A percentile compares a stretch with the other conserved stretches of the same genome.
phyloP scores from a whole-genome alignment of 106 monocot genomes.

The Narthecium ossifragum region DNA sequence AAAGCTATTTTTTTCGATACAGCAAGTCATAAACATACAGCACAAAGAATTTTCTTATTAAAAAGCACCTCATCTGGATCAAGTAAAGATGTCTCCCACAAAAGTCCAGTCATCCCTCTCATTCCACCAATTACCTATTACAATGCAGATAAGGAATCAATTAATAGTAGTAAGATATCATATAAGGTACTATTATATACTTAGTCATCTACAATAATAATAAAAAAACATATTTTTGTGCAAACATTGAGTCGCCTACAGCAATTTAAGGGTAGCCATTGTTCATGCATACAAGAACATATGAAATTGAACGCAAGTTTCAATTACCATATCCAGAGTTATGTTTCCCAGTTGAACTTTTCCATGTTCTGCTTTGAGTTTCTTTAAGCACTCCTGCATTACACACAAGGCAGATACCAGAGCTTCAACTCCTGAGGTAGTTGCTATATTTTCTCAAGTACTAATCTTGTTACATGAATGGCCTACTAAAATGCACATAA shows the following conservation, averaged over 20 bases:
- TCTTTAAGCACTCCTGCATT: slow-evolving; percentile 91
- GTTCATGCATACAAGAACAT: not conserved
- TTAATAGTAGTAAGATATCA: not conserved
- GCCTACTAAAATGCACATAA: not conserved
- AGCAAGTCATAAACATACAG: not conserved
- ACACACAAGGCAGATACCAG: too few relatives aligned
- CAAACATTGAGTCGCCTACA: too few relatives aligned
- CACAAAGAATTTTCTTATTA: not conserved
- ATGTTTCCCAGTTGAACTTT: slow-evolving; percentile 95
- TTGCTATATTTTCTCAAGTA: not conserved
- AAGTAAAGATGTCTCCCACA: slow-evolving; percentile 95
- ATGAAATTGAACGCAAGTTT: too few relatives aligned
- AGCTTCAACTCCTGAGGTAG: not conserved
- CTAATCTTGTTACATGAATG: not conserved
- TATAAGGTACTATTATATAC: not conserved
- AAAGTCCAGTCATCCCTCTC: slow-evolving; percentile 93
- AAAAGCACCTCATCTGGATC: slow-evolving; percentile 87
- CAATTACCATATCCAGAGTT: slow-evolving; percentile 93
- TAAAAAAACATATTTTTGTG: too few relatives aligned
- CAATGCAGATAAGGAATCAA: slow-evolving; percentile 1
- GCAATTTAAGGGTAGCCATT: not conserved
- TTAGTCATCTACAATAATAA: too few relatives aligned
- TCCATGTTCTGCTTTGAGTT: slow-evolving; percentile 79
- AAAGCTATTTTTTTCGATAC: not conserved
- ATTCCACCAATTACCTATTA: slow-evolving; percentile 93